Evolutionary conservation across 805 yeast species (phyloP).

Genomic region (Candida sithepensis): DNA sequence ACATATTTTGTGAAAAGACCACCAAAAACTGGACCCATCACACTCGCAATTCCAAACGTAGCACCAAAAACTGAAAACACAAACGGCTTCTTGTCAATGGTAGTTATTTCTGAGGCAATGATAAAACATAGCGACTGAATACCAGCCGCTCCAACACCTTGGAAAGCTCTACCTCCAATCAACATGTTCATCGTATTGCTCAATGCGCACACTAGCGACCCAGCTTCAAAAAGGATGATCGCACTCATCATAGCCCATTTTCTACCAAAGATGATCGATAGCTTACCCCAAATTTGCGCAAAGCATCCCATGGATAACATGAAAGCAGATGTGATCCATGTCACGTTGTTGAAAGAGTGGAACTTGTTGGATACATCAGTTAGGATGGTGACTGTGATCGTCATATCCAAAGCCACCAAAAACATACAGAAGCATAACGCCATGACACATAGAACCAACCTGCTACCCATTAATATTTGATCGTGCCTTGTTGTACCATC

Average conservation of each 20-base stretch:
- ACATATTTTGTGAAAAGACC: conserved; percentile 56
- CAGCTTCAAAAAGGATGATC: conserved; percentile 53
- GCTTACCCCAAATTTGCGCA: conserved; percentile 54
- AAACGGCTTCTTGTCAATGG: conserved; percentile 37
- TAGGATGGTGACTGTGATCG: conserved; percentile 52
- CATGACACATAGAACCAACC: conserved; percentile 11
- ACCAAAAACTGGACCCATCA: conserved; percentile 62
- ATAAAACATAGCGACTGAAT: conserved; percentile 55
- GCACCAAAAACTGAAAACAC: conserved; percentile 37
- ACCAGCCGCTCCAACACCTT: conserved; percentile 73
- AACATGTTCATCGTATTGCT: conserved; percentile 54
- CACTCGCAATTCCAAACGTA: conserved; percentile 48
- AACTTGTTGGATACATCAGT: conserved; percentile 49
- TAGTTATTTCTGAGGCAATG: conserved; percentile 53
- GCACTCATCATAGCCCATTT: conserved; percentile 46
- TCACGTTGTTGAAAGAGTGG: conserved; percentile 45
- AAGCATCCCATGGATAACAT: conserved; percentile 50
- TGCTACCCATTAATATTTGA: conserved; percentile 23
- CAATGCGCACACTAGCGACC: conserved; percentile 57
- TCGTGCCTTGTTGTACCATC: conserved; percentile 33
- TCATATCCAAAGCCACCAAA: conserved; percentile 49
- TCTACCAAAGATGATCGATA: conserved; percentile 56
- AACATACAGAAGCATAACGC: conserved; percentile 19
- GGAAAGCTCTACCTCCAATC: conserved; percentile 67
- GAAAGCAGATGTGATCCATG: conserved; percentile 59